phyloP scores from a whole-genome alignment of 495 filamentous ascomycete species.

The Podospora conica region DNA sequence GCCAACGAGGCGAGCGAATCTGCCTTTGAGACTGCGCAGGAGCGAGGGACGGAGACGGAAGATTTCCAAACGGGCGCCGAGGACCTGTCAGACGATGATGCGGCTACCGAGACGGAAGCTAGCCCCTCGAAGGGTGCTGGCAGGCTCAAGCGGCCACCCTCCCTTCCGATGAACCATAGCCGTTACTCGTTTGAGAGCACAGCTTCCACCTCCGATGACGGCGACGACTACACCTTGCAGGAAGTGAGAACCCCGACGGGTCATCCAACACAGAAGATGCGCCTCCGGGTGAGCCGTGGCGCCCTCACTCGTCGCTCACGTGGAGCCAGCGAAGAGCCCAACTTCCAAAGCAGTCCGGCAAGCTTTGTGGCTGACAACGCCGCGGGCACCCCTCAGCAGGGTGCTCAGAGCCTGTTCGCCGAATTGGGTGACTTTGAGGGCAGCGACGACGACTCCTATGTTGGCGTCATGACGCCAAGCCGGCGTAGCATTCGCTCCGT shows the following conservation, averaged over 20 bases:
- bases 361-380: slow-evolving; percentile 49
- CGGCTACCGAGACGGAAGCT: slow-evolving; percentile 81
- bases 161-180: slow-evolving; percentile 25
- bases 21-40: slow-evolving; percentile 80
- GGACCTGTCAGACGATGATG: slow-evolving; percentile 69
- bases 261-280: slow-evolving; percentile 59
- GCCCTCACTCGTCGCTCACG: slow-evolving; percentile 54
- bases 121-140: slow-evolving; percentile 42
- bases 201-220: slow-evolving; percentile 81
- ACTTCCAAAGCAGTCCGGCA: slow-evolving; percentile 44
- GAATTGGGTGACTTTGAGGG: slow-evolving; percentile 72
- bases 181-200: slow-evolving; percentile 75
- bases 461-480: slow-evolving; percentile 35
- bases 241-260: slow-evolving; percentile 54
- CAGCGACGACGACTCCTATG: slow-evolving; percentile 55
- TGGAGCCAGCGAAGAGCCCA: slow-evolving; percentile 57
- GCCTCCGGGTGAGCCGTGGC: slow-evolving; percentile 61
- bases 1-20: slow-evolving; percentile 79
- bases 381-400: slow-evolving; percentile 45
- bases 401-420: slow-evolving; percentile 79
- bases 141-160: slow-evolving; percentile 32
- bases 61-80: slow-evolving; percentile 90
- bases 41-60: slow-evolving; percentile 80
- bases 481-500: slow-evolving; percentile 41
- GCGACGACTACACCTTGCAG: slow-evolving; percentile 50